phyloP scores from a whole-genome alignment of 495 filamentous ascomycete species.

The Neurospora sp. region DNA sequence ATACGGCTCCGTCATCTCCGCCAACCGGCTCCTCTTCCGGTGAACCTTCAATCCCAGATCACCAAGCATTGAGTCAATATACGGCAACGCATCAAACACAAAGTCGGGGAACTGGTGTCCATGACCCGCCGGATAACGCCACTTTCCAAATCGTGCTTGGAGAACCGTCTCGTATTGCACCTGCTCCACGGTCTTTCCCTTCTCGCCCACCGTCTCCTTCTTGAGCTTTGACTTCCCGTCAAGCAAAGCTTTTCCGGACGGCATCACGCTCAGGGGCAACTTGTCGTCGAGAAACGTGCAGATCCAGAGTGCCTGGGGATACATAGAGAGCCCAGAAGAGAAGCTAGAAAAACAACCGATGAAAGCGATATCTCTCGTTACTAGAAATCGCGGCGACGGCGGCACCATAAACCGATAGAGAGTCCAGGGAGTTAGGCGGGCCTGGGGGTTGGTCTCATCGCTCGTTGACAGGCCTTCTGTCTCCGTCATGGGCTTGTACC shows the following conservation, averaged over 20 bases:
- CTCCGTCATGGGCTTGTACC: conserved; percentile 32
- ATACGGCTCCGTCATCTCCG: conserved; percentile 46
- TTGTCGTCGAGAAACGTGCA: conserved; percentile 47
- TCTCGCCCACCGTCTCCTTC: not conserved
- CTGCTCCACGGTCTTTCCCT: conserved; percentile 18
- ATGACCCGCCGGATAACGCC: conserved; percentile 57
- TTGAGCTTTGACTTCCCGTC: not conserved
- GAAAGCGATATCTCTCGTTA: conserved; percentile 54
- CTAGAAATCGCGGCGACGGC: conserved; percentile 38
- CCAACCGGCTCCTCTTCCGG: conserved; percentile 35
- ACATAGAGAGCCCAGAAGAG: conserved; percentile 50
- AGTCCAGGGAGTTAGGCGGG: conserved; percentile 30
- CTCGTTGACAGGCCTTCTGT: conserved; percentile 24
- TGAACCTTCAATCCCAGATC: conserved; percentile 50
- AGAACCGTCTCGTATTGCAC: conserved; percentile 49
- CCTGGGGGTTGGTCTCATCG: conserved; percentile 25
- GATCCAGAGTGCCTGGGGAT: conserved; percentile 66
- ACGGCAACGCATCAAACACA: conserved; percentile 70
- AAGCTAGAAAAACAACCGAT: conserved; percentile 56
- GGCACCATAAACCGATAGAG: conserved; percentile 67
- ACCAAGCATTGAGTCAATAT: conserved; percentile 58
- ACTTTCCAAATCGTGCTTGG: conserved; percentile 56
- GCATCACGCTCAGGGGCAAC: conserved; percentile 14
- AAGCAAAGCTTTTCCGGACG: not conserved
- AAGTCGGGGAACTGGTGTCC: conserved; percentile 58